phyloP scores from a whole-genome alignment of 352 stramenopile genomes.

The Phytophthora idaei region DNA sequence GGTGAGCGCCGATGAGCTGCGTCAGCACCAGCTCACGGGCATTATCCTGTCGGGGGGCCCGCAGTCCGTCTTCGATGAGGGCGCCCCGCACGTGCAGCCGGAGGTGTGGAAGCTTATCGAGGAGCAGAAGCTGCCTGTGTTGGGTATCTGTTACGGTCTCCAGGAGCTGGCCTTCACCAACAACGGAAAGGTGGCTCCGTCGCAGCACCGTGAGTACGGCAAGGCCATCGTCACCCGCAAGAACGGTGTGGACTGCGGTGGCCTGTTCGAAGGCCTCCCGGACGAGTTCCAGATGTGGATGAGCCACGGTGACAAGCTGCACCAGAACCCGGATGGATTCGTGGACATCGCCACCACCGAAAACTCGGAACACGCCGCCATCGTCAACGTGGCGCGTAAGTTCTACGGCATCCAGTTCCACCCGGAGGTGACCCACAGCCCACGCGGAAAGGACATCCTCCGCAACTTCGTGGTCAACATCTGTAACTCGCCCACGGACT shows the following conservation, averaged over 20 bases:
- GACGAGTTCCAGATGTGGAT: conserved; percentile 99
- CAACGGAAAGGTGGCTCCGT: conserved; percentile 94
- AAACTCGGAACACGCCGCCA: conserved; percentile 94
- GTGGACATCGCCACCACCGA: conserved; percentile 87
- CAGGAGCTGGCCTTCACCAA: conserved; percentile 96
- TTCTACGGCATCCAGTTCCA: conserved; percentile 99
- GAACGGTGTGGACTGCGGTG: conserved; percentile 54
- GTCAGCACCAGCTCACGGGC: conserved; percentile 93
- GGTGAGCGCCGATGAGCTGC: conserved; percentile 92
- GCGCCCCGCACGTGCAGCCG: conserved; percentile 92
- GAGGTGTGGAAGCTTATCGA: conserved; percentile 98
- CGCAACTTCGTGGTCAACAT: conserved; percentile 98
- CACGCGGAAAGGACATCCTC: conserved; percentile 94
- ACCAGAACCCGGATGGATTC: conserved; percentile 93
- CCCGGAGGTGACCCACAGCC: conserved; percentile 97
- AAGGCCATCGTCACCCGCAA: conserved; percentile 93
- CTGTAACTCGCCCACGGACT: conserved; percentile 94
- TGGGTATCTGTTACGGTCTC: conserved; percentile 98
- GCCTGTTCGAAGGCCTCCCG: conserved; percentile 91
- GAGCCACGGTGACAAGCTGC: conserved; percentile 99
- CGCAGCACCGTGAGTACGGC: conserved; percentile 97
- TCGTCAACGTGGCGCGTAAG: conserved; percentile 93
- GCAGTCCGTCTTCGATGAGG: conserved; percentile 96
- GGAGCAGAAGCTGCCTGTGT: conserved; percentile 94
- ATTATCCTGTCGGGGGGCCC: conserved; percentile 99